phyloP scores from a whole-genome alignment of 73 alveolate species.

The Breviolum minutum region DNA sequence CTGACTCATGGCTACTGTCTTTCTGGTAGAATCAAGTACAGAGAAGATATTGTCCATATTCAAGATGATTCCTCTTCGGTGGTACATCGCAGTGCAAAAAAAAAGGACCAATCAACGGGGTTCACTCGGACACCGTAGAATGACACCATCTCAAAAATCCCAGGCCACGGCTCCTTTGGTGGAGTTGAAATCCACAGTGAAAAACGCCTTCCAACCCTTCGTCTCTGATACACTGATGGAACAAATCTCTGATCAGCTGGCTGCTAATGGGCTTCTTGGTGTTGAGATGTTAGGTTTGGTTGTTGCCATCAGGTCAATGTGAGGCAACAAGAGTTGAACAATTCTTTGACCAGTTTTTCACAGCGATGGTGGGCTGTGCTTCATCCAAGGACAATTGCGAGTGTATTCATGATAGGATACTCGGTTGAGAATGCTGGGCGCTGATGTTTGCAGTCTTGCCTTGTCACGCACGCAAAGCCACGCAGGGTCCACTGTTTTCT shows the following conservation, averaged over 20 bases:
- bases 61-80: too few relatives aligned
- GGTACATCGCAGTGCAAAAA: too few relatives aligned
- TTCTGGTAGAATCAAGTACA: too few relatives aligned
- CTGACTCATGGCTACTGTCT: too few relatives aligned
- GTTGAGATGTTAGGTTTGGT: not conserved
- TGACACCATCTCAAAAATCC: not conserved
- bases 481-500: too few relatives aligned
- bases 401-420: slow-evolving; percentile 78
- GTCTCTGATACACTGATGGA: slow-evolving; percentile 57
- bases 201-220: slow-evolving; percentile 1
- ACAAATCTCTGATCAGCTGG: slow-evolving; percentile 46
- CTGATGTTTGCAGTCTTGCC: too few relatives aligned
- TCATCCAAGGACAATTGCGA: slow-evolving; percentile 46
- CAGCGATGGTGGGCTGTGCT: not conserved
- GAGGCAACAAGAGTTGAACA: not conserved
- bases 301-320: not conserved
- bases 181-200: slow-evolving; percentile 45
- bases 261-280: slow-evolving; percentile 16
- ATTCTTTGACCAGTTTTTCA: not conserved
- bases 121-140: not conserved
- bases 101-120: not conserved
- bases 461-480: too few relatives aligned
- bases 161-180: slow-evolving; percentile 74
- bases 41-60: too few relatives aligned
- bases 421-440: not conserved